Conservation (phyloP, 345 rosid species). For the Alliaria petiolata region DNA sequence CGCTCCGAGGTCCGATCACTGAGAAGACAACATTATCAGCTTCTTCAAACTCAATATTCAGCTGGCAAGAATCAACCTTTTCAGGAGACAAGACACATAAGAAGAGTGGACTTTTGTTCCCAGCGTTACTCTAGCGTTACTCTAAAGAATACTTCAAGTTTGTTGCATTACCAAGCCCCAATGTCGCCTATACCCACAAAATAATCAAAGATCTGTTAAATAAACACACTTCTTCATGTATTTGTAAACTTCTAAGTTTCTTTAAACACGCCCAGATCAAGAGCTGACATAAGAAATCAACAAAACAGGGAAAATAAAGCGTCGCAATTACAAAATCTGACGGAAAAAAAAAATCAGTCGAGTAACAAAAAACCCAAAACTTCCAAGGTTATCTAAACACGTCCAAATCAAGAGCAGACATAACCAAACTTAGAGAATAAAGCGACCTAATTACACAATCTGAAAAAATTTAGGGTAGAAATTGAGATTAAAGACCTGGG, state of each 20-base stretch:
- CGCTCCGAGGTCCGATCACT: constrained; percentile 58
- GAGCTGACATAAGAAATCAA: neutral
- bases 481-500: constrained; percentile 41
- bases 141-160: constrained; percentile 53
- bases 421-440: neutral
- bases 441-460: neutral
- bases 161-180: constrained; percentile 45
- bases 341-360: neutral
- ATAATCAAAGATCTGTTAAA: constrained; percentile 3
- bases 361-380: neutral
- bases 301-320: neutral
- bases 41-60: constrained; percentile 74
- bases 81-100: constrained; percentile 59
- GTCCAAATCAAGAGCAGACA: neutral
- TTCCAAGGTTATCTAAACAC: neutral
- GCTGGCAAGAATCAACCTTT: constrained; percentile 46
- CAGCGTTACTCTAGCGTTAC: no score
- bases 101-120: constrained; percentile 53
- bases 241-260: neutral
- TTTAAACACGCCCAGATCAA: neutral
- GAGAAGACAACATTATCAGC: constrained; percentile 67
- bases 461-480: neutral
- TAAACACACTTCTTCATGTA: neutral
- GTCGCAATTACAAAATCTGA: neutral
- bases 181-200: constrained; percentile 60